Evolutionary conservation across 768 basidiomycete genomes (phyloP), one percentile per base, ranked within the genome.

Genomic region (Coprinopsis strossmayeri): DNA sequence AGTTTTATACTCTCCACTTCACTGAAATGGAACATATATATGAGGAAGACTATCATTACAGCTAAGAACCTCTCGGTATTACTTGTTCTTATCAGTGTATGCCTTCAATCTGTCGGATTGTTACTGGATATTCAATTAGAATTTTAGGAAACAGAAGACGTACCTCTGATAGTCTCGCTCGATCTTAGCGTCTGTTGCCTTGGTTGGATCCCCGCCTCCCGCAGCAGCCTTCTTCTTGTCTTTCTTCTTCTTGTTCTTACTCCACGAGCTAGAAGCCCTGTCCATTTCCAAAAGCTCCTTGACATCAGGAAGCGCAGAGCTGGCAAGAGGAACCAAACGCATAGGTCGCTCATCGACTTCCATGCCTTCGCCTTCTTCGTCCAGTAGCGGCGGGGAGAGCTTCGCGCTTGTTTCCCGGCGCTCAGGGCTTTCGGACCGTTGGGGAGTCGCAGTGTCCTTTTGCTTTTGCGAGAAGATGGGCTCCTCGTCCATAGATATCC

Each of bases 291-390:
- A 68, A 51, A 96, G 74, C 24, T 90, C 87, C 44, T 79, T 78
- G 62, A 95, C 87, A 13, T 89, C 91, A 27, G 90, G 88, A 15
- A 94, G 58, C 5, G 80, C 76, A 20, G 90, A 91, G n/a, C 88
- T 85, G 44, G 76, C 71, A 13, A 97, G 77, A 3, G 90, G 88
- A 24, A 73, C 76, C 9, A 96, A 77, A 32, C 83, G 81, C 53
- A 70, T 69, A 4, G 72, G 65, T 35, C 62, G 58, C 41, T 71
- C 71, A 18, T 72, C 71, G 30, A 73, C 75, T 15, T 65, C 70
- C 24, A 69, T 76, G 34, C 65, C 67, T 46, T 61, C 69, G 24
- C 63, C 69, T 30, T 71, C 69, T 27, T 61, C 58, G 13, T 37
- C 51, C 9, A 39, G 23, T 4, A 37, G 54, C 34, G 32, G 41